Base-by-base conservation (phyloP, 1,284 basidiomycete species). In the Phellopilus nigrolimitatus region DNA sequence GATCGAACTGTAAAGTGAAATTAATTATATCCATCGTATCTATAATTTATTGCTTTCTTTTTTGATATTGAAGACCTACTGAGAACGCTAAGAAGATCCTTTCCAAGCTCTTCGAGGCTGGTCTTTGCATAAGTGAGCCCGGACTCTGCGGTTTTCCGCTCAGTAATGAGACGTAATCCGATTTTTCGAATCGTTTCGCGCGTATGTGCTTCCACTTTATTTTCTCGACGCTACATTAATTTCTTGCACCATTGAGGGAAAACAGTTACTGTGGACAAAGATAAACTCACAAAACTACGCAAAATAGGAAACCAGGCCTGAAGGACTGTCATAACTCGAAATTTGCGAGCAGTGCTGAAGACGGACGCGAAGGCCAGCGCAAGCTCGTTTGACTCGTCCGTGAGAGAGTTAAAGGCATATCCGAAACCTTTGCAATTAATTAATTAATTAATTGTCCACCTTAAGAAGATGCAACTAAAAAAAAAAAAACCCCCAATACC, bases 231-330 rank as follows among this genome's bases (percentile, higher is more conserved):
- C 69, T 74, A 49, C 7, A n/a, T 22, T 12, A 9, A 27, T 56
- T 28, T 13, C 19, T 47, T 34, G 48, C 27, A 53, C 46, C 54
- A 49, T 55, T 61, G 58, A 39, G 59, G 64, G 13, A 33, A 9
- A 5, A 22, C n/a, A 42, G 59, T 33, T 51, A 56, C 33, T 61
- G 61, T 64, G 49, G 39, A 46, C 42, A 27, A 54, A 55, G 34
- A 47, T 15, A 30, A 39, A 76, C 80, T 69, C 63, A 84, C 78
- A 53, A 82, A 78, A 58, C 65, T 62, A 41, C 75, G 64, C 24
- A 82, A 63, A 24, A 79, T 59, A 3, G 82, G 80, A 57, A 88
- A 77, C 71, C 82, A 78, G 15, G 72, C 70, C 61, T 80, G 74
- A n/a, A 84, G 65, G 50, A 84, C 71, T 24, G 72, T 78, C 55